phyloP scores from a whole-genome alignment of 805 yeast genomes.

The Yamadazyma endophytica region DNA sequence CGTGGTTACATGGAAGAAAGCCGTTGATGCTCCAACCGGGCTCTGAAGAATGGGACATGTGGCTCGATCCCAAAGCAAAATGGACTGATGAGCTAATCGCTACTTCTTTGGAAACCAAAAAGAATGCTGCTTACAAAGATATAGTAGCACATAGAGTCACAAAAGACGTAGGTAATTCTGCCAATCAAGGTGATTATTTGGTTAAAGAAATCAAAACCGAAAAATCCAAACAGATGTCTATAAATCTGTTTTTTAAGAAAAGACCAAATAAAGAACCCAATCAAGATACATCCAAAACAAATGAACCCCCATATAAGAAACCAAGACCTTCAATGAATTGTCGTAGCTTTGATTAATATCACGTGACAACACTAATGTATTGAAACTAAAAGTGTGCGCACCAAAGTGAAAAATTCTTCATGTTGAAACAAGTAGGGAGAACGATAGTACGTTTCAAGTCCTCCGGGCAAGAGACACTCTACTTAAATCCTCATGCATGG shows the following conservation, averaged over 20 bases:
- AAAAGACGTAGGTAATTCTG: conserved; percentile 59
- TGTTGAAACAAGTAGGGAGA: too few relatives aligned
- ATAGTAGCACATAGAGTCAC: conserved; percentile 55
- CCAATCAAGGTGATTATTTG: conserved; percentile 42
- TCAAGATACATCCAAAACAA: too few relatives aligned
- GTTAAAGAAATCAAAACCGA: conserved; percentile 21
- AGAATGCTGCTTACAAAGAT: conserved; percentile 25
- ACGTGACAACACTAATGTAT: neutral
- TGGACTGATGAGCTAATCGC: conserved; percentile 40
- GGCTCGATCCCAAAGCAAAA: conserved; percentile 50
- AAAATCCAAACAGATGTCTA: conserved; percentile 17
- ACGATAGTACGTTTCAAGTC: conserved; percentile 11
- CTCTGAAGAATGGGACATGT: conserved; percentile 50
- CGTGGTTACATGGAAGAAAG: conserved; percentile 74
- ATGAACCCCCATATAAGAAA: too few relatives aligned
- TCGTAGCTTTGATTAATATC: too few relatives aligned
- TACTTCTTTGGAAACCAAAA: conserved; percentile 31
- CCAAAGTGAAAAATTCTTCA: conserved; percentile 6
- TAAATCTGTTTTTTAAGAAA: conserved; percentile 24
- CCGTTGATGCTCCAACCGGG: conserved; percentile 68
- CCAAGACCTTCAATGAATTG: too few relatives aligned
- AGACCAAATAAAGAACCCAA: too few relatives aligned
- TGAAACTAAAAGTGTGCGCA: conserved; percentile 1
- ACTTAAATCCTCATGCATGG: conserved; percentile 68
- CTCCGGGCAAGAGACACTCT: conserved; percentile 24